These are phyloP conservation scores for Phalaenopsis aphrodite DNA, from an alignment of 106 monocot genomes.

Conservation along the genomic window DNA sequence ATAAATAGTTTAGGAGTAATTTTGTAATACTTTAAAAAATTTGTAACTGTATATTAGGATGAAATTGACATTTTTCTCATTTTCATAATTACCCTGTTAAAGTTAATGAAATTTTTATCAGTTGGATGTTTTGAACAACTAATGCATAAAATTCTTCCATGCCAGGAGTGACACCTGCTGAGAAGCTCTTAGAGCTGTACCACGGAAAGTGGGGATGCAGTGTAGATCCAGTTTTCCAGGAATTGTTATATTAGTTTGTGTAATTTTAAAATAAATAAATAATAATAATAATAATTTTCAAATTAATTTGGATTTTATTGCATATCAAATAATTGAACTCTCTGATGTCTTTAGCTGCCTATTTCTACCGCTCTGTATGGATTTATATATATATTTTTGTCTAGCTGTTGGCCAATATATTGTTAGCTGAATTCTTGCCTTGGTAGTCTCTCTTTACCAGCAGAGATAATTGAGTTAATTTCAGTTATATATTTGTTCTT, in stretches of 20 bases:
- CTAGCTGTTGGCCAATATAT: neutral
- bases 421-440: neutral
- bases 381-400: neutral
- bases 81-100: neutral
- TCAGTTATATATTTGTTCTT: too few relatives aligned
- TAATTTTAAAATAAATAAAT: too few relatives aligned
- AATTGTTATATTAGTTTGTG: conserved; percentile 60
- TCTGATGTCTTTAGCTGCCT: neutral
- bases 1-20: too few relatives aligned
- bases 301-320: neutral
- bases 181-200: conserved; percentile 83
- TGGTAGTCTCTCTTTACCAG: neutral
- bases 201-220: conserved; percentile 74
- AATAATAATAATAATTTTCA: too few relatives aligned
- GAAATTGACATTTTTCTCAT: too few relatives aligned
- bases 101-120: neutral
- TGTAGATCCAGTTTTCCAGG: conserved; percentile 78
- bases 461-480: too few relatives aligned
- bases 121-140: too few relatives aligned
- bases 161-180: conserved; percentile 82
- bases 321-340: neutral
- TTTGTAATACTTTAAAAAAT: too few relatives aligned
- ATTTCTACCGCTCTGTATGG: neutral
- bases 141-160: neutral
- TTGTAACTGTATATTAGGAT: too few relatives aligned